Conservation (phyloP, 2,329 filamentous ascomycete genomes). For the Aspergillus sp. region DNA sequence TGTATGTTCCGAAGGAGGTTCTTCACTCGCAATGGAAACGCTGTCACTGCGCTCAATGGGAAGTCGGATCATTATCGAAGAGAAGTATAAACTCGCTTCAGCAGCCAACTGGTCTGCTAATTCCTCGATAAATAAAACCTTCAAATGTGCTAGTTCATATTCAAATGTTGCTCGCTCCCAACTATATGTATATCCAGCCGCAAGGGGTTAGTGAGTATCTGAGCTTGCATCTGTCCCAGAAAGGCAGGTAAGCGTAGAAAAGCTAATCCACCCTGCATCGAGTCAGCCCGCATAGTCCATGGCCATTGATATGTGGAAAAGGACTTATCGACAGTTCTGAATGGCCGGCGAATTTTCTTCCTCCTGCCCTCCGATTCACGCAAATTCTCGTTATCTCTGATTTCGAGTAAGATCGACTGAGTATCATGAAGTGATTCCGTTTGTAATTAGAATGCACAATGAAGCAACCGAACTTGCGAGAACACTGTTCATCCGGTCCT, state of each 20-base stretch:
- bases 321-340: too few species aligned
- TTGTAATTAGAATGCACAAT: neutral
- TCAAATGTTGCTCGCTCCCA: too few species aligned
- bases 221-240: neutral
- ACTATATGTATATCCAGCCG: neutral
- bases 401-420: neutral
- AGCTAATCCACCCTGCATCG: neutral
- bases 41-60: neutral
- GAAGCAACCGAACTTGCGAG: neutral
- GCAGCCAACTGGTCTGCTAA: too few species aligned
- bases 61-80: neutral
- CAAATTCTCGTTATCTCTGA: neutral
- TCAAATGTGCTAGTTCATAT: too few species aligned
- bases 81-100: neutral
- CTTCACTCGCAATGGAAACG: neutral
- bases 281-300: neutral
- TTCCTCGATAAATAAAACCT: too few species aligned
- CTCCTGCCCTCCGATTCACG: too few species aligned
- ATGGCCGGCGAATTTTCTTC: too few species aligned
- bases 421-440: neutral
- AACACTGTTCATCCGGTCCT: neutral
- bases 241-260: neutral
- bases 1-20: conserved; percentile 19
- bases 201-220: neutral
- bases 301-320: neutral